These are phyloP conservation scores for Flaveria floridana DNA, from an alignment of 140 eudicot genomes.

Conservation along the genomic window DNA sequence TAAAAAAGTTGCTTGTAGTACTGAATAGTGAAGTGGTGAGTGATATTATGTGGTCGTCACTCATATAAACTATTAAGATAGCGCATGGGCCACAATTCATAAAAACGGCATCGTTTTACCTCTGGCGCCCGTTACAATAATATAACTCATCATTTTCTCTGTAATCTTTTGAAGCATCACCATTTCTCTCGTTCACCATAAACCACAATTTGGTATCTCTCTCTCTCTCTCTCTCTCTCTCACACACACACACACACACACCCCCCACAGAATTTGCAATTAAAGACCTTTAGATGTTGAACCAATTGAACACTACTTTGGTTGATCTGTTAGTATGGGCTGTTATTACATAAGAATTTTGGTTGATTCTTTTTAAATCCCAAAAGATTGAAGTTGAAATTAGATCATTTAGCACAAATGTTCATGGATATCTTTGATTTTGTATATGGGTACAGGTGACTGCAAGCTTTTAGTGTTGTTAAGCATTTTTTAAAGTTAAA, in stretches of 20 bases:
- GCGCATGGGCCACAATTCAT: slow-evolving; percentile 3
- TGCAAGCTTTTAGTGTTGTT: not conserved
- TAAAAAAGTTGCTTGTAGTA: not conserved
- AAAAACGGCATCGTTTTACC: not conserved
- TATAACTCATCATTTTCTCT: not conserved
- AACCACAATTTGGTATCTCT: too few species aligned
- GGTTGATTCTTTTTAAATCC: not conserved
- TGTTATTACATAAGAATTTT: slow-evolving; percentile 1
- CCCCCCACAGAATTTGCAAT: too few species aligned
- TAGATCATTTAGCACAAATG: slow-evolving; percentile 13
- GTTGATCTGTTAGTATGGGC: not conserved
- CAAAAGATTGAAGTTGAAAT: not conserved
- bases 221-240: too few species aligned
- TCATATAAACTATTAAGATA: not conserved
- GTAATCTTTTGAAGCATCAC: not conserved
- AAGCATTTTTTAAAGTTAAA: not conserved
- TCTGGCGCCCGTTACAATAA: slow-evolving; percentile 24
- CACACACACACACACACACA: too few species aligned
- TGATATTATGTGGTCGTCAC: not conserved
- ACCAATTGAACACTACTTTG: not conserved
- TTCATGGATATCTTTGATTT: not conserved
- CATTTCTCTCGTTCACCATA: not conserved
- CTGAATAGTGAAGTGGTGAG: not conserved
- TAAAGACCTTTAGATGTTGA: slow-evolving; percentile 6
- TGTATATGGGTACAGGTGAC: not conserved